These are phyloP conservation scores for Avena sativa DNA, from an alignment of 176 grass and related monocot species.

Conservation along the genomic window DNA sequence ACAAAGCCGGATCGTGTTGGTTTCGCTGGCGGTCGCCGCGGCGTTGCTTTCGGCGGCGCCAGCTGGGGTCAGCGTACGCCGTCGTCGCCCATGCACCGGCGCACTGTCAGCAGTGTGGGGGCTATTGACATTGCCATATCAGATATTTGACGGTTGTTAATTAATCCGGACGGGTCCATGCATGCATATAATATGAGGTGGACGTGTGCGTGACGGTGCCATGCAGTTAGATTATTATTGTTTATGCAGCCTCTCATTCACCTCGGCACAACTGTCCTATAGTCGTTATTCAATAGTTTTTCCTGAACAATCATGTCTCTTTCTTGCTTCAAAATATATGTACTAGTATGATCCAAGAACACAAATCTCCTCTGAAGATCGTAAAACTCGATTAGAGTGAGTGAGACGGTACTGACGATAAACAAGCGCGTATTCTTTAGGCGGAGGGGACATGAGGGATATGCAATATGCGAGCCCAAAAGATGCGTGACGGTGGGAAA, in stretches of 20 bases:
- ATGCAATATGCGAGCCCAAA: background rate
- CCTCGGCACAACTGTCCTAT: no score
- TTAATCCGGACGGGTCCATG: background rate
- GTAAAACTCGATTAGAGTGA: background rate
- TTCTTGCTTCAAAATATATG: no score
- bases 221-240: background rate
- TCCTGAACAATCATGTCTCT: background rate
- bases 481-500: background rate
- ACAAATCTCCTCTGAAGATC: background rate
- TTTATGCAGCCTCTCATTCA: background rate
- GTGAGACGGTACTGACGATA: background rate
- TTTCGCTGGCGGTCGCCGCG: no score
- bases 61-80: background rate
- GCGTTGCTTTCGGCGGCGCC: background rate
- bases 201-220: background rate
- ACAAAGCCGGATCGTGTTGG: no score
- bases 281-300: no score
- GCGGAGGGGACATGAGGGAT: no score
- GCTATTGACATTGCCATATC: background rate
- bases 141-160: slow-evolving; percentile 40
- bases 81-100: slow-evolving; percentile 21
- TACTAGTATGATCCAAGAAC: background rate
- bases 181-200: background rate
- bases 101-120: background rate
- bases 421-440: background rate